These are phyloP conservation scores for Suillus spraguei DNA, from an alignment of 768 basidiomycete genomes.

Conservation along the genomic window DNA sequence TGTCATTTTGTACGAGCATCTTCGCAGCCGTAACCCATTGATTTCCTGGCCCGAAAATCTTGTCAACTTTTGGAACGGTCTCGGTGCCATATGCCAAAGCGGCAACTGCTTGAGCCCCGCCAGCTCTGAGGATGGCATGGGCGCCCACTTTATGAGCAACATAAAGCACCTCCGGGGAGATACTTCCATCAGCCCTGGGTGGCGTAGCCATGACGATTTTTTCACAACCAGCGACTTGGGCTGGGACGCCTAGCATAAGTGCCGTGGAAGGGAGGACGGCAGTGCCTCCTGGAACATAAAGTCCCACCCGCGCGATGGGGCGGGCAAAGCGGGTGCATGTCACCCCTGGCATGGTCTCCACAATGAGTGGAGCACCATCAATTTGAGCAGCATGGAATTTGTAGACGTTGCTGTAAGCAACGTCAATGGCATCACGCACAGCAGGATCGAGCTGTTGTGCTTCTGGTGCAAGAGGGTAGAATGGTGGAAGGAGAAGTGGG, in stretches of 20 bases:
- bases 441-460: slow-evolving; percentile 59
- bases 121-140: slow-evolving; percentile 88
- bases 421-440: slow-evolving; percentile 83
- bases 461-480: slow-evolving; percentile 45
- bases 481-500: slow-evolving; percentile 81
- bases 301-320: slow-evolving; percentile 92
- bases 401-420: slow-evolving; percentile 88
- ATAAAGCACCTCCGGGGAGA: slow-evolving; percentile 98
- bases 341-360: slow-evolving; percentile 98
- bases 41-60: slow-evolving; percentile 98
- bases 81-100: slow-evolving; percentile 97
- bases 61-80: slow-evolving; percentile 96
- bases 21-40: slow-evolving; percentile 99
- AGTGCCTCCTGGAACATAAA: slow-evolving; percentile 98
- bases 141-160: slow-evolving; percentile 92
- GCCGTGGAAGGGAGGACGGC: slow-evolving; percentile 96
- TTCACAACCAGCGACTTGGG: slow-evolving; percentile 94
- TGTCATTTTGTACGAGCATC: slow-evolving; percentile 99
- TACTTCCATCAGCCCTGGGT: slow-evolving; percentile 88
- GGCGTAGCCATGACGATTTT: slow-evolving; percentile 95
- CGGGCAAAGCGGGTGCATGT: slow-evolving; percentile 94
- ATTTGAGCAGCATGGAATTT: slow-evolving; percentile 91
- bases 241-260: slow-evolving; percentile 96
- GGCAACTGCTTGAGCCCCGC: slow-evolving; percentile 94
- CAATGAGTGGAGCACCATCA: slow-evolving; percentile 67